Evolutionary conservation across 495 filamentous ascomycete genomes (phyloP).

Genomic region (Penicillium ucsense): DNA sequence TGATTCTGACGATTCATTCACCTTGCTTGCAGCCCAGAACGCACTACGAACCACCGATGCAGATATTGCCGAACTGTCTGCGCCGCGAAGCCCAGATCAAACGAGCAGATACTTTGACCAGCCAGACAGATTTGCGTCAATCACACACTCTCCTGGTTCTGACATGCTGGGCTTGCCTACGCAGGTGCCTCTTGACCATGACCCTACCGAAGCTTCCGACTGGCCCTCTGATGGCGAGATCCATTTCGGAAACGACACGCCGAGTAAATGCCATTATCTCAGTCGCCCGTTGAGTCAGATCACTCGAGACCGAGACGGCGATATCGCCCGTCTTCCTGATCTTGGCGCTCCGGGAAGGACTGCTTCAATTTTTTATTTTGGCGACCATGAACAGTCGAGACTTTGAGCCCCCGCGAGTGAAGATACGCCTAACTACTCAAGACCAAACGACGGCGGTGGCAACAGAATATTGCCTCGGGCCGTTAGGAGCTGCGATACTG

Average conservation of each 20-base stretch:
- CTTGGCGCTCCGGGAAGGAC: not conserved
- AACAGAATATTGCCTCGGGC: too few relatives aligned
- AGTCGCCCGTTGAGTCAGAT: not conserved
- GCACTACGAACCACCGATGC: not conserved
- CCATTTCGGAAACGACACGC: not conserved
- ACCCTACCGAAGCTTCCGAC: not conserved
- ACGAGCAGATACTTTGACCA: not conserved
- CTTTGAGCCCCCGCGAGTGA: too few relatives aligned
- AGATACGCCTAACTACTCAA: too few relatives aligned
- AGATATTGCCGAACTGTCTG: not conserved
- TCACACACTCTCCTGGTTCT: not conserved
- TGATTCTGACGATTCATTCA: not conserved
- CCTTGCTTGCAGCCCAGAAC: not conserved
- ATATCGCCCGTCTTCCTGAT: not conserved
- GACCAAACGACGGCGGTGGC: too few relatives aligned
- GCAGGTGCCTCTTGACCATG: not conserved
- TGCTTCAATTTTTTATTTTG: not conserved
- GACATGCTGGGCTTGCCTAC: not conserved
- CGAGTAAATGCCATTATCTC: not conserved
- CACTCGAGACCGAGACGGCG: not conserved
- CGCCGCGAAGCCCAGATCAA: not conserved
- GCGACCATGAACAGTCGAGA: too few relatives aligned
- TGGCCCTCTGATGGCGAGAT: not conserved
- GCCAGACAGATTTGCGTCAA: not conserved
- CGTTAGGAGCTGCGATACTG: too few relatives aligned